A percentile compares a stretch with the other conserved stretches of the same genome.
phyloP scores from a whole-genome alignment of 2,329 filamentous ascomycete species.

The Zasmidium cellare region DNA sequence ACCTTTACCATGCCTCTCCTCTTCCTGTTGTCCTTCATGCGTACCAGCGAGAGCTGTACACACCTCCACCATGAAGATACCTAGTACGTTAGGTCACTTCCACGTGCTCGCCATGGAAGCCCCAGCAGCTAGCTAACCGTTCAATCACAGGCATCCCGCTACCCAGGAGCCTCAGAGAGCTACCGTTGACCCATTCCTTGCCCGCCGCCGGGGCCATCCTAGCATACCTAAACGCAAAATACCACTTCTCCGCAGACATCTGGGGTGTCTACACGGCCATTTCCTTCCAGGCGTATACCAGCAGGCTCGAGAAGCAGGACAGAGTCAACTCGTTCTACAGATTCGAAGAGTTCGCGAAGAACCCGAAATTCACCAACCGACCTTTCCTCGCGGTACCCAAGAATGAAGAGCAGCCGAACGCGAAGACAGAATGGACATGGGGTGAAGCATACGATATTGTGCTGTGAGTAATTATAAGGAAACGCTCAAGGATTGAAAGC shows the following conservation, averaged over 20 bases:
- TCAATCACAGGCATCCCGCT: background rate
- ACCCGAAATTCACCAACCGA: constrained; percentile 44
- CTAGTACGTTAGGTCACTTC: background rate
- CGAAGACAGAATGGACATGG: constrained; percentile 62
- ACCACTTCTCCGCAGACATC: constrained; percentile 69
- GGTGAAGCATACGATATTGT: constrained; percentile 70
- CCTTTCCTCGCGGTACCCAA: constrained; percentile 34
- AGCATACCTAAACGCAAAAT: constrained; percentile 78
- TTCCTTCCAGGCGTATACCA: constrained; percentile 48
- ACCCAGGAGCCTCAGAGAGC: background rate
- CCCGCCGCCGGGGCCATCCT: constrained; percentile 62
- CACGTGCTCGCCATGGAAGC: background rate
- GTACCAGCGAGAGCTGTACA: background rate
- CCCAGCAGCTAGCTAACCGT: background rate
- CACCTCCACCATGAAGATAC: background rate
- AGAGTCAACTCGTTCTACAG: constrained; percentile 71
- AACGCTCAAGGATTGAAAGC: background rate
- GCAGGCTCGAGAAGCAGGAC: constrained; percentile 46
- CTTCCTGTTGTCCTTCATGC: background rate
- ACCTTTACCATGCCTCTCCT: background rate
- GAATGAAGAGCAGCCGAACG: constrained; percentile 20
- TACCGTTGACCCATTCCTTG: constrained; percentile 9
- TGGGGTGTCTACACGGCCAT: constrained; percentile 48
- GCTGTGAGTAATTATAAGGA: constrained; percentile 39
- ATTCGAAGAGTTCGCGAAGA: constrained; percentile 66